Evolutionary conservation across 495 filamentous ascomycete genomes (phyloP), one percentile per base, ranked within the genome.

Genomic region (Neurospora sublineolata): DNA sequence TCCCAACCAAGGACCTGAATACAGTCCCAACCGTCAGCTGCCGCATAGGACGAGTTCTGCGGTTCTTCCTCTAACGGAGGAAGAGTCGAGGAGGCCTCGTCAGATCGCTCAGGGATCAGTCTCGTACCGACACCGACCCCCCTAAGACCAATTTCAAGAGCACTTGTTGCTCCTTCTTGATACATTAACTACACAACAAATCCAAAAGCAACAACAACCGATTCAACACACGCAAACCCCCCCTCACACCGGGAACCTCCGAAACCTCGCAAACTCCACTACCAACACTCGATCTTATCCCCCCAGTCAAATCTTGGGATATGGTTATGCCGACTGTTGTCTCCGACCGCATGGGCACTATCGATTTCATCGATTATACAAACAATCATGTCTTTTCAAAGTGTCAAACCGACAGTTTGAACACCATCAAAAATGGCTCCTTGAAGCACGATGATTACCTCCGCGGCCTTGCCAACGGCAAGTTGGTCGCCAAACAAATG

Each of bases 21-120:
- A 83, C 78, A 83, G 71, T 85, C 82, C 84, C 86, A 84, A 82
- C 80, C 81, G 86, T 88, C 92, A 94, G 92, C 94, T 96, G 94
- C 94, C 94, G 94, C 93, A 97, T 97, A 97, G 92, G 91, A 93
- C 89, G 89, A 86, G 88, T 91, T 90, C 87, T 89, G 86, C 88
- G 90, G 89, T 93, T 94, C 94, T 97, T 96, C 94, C 93, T 94
- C 94, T 95, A 84, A 83, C 81, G 75, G 92, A 90, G 93, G 93
- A 92, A 94, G 93, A 92, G 91, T 94, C 92, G 89, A 89, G 89
- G 88, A 91, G 90, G 87, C 90, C 89, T 90, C 87, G 90, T 89
- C 90, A 90, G 89, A 88, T 90, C 88, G 87, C 87, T 85, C 84
- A 89, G 84, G 92, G 90, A 88, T 90, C 90, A 86, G 92, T 82